Percentiles rank a stretch among this genome's conserved stretches.
Evolutionary conservation across 306 rosid species (phyloP).

Genomic region (Quercus mongolica): DNA sequence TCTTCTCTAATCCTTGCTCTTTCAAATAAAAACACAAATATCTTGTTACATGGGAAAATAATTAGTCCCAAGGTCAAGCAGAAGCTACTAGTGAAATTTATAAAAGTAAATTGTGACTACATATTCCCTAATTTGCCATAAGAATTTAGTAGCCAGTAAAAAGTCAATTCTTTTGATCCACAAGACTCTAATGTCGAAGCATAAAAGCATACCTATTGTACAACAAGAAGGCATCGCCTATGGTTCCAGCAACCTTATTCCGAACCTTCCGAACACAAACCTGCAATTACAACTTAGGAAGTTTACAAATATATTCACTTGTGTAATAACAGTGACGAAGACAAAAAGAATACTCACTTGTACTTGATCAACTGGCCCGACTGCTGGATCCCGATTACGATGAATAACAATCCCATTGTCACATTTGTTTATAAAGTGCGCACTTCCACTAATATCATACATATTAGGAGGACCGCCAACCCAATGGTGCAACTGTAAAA

Average conservation of each 20-base stretch:
- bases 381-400: slow-evolving; percentile 87
- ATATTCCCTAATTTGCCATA: not conserved
- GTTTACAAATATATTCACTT: not conserved
- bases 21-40: too few species aligned
- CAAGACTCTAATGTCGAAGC: not conserved
- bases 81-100: not conserved
- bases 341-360: slow-evolving; percentile 42
- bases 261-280: slow-evolving; percentile 87
- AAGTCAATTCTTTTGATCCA: not conserved
- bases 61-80: not conserved
- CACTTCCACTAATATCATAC: slow-evolving; percentile 97
- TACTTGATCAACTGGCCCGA: slow-evolving; percentile 80
- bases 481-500: slow-evolving; percentile 79
- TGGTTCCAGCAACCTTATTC: slow-evolving; percentile 88
- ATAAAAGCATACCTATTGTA: slow-evolving; percentile 61
- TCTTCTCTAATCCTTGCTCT: not conserved
- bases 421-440: slow-evolving; percentile 92
- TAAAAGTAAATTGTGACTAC: not conserved
- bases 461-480: slow-evolving; percentile 78
- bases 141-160: not conserved
- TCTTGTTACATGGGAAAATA: not conserved
- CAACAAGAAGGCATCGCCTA: slow-evolving; percentile 66
- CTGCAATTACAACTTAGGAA: slow-evolving; percentile 36
- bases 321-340: not conserved
- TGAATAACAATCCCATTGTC: slow-evolving; percentile 94